Percentiles rank a stretch among this genome's conserved stretches.
Conservation (phyloP, 768 basidiomycete species). For the Boletus rubropictus region DNA sequence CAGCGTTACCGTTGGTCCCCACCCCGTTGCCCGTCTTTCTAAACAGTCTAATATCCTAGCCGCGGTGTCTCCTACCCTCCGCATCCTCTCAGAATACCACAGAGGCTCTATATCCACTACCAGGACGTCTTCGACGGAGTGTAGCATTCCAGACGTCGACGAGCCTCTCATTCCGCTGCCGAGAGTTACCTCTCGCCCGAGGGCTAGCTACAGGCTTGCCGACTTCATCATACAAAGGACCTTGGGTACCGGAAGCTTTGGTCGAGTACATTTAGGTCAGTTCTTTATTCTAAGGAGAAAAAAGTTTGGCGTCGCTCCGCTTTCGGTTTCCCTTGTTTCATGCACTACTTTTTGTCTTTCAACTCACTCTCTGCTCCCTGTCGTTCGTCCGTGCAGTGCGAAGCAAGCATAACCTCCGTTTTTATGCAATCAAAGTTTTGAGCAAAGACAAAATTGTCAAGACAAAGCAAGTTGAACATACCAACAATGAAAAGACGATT, state of each 20-base stretch:
- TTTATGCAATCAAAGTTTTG: constrained; percentile 93
- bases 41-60: constrained; percentile 10
- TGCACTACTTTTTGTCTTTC: neutral
- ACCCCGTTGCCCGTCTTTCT: neutral
- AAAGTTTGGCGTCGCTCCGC: neutral
- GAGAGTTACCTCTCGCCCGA: constrained; percentile 41
- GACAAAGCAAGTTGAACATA: constrained; percentile 95
- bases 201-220: constrained; percentile 62
- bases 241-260: constrained; percentile 93
- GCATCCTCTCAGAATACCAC: constrained; percentile 43
- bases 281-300: neutral
- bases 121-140: constrained; percentile 54
- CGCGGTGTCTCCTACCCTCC: constrained; percentile 13
- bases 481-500: constrained; percentile 90
- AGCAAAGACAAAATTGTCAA: constrained; percentile 88
- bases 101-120: constrained; percentile 63
- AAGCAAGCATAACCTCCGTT: constrained; percentile 91
- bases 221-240: constrained; percentile 82
- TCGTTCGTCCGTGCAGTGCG: constrained; percentile 47
- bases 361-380: neutral
- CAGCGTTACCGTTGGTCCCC: neutral
- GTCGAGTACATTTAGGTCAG: constrained; percentile 85
- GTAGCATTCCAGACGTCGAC: constrained; percentile 39
- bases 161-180: constrained; percentile 31
- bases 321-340: neutral